Evolutionary conservation across 2,329 filamentous ascomycete genomes (phyloP), one percentile per base, ranked within the genome.

Genomic region (Juglanconis oblonga): DNA sequence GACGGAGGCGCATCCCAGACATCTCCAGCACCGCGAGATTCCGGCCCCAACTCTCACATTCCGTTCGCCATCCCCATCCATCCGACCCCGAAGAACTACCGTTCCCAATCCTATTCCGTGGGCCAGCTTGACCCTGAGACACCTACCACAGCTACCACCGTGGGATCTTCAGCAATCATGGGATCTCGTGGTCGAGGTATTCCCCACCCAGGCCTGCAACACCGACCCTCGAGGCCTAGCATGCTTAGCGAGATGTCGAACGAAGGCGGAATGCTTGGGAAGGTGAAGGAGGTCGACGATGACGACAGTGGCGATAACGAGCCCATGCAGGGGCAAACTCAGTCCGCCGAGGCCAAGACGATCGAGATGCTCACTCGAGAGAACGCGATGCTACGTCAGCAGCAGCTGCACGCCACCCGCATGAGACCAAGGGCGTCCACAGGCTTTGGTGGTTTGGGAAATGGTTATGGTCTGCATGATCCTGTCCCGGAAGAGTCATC

Each of bases 21-120:
- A 0, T 81, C 83, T 40, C 79, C 79, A 51, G 78, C 74, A 58
- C 79, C 77, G 51, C 80, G 79, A 70, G 83, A 83, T 66, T 81
- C 73, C 67, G 81, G 73, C 38, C 77, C 78, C 47, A 87, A 83
- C 63, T 74, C 81, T 66, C 86, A 94, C 64, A 90, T 96, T 57
- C 91, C 92, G 1, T 96, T 96, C 69, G 84, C 90, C 6, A 96
- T 96, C 66, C 92, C 92, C 4, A 80, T 96, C 24, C 91, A 96
- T 64, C 92, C 94, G 1, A 95, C 91, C 0, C 91, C 91, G 1
- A 98, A 98, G 74, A 92, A 91, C 1, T 95, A 96, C 68, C 88
- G 95, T 48, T 99, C 95, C 5, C 92, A 97, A 73, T 98, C 95
- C 4, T 98, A 98, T 74, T 98, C 94, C 0, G 94, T 96, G 52